phyloP scores from a whole-genome alignment of 2,329 filamentous ascomycete genomes.

The Cytospora schulzeri region DNA sequence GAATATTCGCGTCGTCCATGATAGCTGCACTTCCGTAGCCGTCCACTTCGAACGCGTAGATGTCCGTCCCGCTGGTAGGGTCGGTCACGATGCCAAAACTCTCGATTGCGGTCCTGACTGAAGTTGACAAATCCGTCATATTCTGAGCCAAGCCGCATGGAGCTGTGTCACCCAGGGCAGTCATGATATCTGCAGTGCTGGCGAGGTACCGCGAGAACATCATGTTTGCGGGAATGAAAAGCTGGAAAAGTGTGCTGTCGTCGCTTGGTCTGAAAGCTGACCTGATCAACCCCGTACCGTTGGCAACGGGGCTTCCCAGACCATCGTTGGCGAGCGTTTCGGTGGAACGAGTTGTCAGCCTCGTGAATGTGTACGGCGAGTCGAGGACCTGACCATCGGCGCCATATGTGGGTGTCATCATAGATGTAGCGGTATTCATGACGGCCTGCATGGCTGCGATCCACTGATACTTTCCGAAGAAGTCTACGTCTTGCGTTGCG shows the following conservation, averaged over 20 bases:
- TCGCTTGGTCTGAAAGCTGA: constrained; percentile 91
- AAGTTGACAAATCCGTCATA: constrained; percentile 62
- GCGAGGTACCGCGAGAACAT: constrained; percentile 70
- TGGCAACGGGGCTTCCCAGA: constrained; percentile 76
- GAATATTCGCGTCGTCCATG: constrained; percentile 72
- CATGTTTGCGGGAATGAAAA: constrained; percentile 89
- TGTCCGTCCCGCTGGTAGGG: constrained; percentile 1
- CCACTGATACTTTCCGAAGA: constrained; percentile 76
- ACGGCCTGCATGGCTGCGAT: constrained; percentile 70
- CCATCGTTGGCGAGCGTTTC: constrained; percentile 81
- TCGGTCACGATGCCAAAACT: constrained; percentile 52
- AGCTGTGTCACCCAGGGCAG: constrained; percentile 39
- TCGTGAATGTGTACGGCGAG: constrained; percentile 74
- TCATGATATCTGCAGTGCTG: constrained; percentile 49
- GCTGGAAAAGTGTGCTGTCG: constrained; percentile 82
- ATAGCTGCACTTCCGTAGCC: constrained; percentile 63
- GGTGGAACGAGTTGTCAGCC: constrained; percentile 70
- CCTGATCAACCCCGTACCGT: constrained; percentile 78
- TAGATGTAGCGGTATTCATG: constrained; percentile 67
- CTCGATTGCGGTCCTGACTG: constrained; percentile 38
- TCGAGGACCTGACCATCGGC: constrained; percentile 56
- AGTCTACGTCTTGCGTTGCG: constrained; percentile 69
- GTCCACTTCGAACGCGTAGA: constrained; percentile 74
- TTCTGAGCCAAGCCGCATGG: constrained; percentile 52
- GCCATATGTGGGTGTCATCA: constrained; percentile 75